A percentile compares a stretch with the other conserved stretches of the same genome.
Conservation (phyloP, 2,329 filamentous ascomycete genomes). For the Scleromitrula shiraiana region DNA sequence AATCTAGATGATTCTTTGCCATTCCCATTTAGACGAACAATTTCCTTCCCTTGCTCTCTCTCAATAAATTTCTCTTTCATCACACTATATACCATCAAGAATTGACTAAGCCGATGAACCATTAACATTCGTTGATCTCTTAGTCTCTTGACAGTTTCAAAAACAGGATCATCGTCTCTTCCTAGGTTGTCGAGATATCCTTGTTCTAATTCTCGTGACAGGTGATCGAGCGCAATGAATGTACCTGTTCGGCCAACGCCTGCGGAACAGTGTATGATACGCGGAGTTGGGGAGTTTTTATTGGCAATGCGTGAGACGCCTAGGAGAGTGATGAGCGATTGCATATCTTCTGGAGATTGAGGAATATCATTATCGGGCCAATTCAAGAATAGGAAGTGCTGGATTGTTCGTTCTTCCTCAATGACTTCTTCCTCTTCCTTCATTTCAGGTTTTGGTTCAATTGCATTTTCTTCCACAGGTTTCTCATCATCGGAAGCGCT, state of each 20-base stretch:
- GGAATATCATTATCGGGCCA: conserved; percentile 19
- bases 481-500: not conserved
- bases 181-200: conserved; percentile 9
- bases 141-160: conserved; percentile 14
- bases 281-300: conserved; percentile 1
- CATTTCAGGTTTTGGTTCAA: not conserved
- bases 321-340: conserved; percentile 11
- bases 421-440: not conserved
- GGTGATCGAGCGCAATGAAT: conserved; percentile 40
- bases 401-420: conserved; percentile 10
- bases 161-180: conserved; percentile 13
- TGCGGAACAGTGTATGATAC: conserved; percentile 82
- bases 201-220: conserved; percentile 13
- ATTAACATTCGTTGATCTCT: conserved; percentile 16
- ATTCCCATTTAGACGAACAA: not conserved
- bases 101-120: conserved; percentile 13
- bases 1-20: not conserved
- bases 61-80: conserved; percentile 14
- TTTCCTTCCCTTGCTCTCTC: not conserved
- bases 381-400: conserved; percentile 14
- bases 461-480: too few species aligned
- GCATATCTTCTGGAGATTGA: conserved; percentile 10
- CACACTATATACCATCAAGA: conserved; percentile 14
- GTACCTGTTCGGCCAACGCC: conserved; percentile 91
- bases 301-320: conserved; percentile 5